Evolutionary conservation across 352 stramenopile species (phyloP), one percentile per base, ranked within the genome.

Genomic region (Globisporangium uncinulatum): DNA sequence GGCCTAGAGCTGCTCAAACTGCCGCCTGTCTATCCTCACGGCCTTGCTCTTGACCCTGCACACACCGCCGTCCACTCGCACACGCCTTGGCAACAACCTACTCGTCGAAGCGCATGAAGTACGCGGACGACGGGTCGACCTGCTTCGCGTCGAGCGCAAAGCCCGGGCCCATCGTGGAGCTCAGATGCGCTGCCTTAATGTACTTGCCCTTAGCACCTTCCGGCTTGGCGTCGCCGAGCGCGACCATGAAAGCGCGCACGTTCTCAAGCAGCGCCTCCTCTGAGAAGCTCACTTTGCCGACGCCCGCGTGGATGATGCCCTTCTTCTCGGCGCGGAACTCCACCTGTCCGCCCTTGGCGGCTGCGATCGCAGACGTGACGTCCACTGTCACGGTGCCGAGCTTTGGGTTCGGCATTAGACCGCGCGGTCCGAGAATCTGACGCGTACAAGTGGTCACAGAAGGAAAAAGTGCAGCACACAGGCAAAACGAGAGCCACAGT

Each of bases 351-450:
- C 73, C 82, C 67, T 87, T 81, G 19, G 85, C 85, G 24, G 85
- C 85, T 4, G 68, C 54, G 62, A 98, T 93, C 29, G 85, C 89
- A 32, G 86, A 76, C 44, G 72, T 78, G 19, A 97, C 86, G 37
- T 98, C 90, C 60, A 84, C 74, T 32, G 92, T 98, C 43, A 99
- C 90, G 9, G 96, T 99, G 24, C 95, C 95, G 15, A 98, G 73
- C 86, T 99, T 99, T 6, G 93, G 86, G 75, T 99, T 99, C 41
- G 97, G 97, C 96, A 99, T 99, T 14, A 99, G 66, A 29, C 96
- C 96, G 54, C 96, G 86, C 24, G 97, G 97, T 62, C 96, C 97
- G 29, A 99, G 83, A 37, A 99, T 77, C 56, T 84, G 49, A 19
- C 61, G 5, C 5, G 46, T 37, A 1, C 34, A 19, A 37, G 32